These are phyloP conservation scores for Cladosporium sp. DNA, from an alignment of 2,329 filamentous ascomycete species.

Conservation along the genomic window DNA sequence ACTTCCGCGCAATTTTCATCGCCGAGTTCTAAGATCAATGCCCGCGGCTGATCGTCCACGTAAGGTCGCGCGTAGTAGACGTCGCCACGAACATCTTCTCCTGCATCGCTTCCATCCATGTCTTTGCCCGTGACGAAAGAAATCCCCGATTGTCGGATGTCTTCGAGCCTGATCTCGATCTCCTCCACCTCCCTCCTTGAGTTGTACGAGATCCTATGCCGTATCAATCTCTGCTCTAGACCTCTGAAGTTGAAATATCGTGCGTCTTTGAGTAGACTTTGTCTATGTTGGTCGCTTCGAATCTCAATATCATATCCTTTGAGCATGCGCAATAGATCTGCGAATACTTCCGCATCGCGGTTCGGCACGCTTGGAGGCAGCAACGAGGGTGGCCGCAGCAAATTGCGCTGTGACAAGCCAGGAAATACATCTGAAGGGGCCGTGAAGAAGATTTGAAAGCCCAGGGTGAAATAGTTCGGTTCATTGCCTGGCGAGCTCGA, in stretches of 20 bases:
- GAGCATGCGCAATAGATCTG: constrained; percentile 74
- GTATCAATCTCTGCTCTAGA: constrained; percentile 80
- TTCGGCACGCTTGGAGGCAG: constrained; percentile 75
- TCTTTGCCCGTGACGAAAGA: constrained; percentile 59
- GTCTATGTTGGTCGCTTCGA: constrained; percentile 69
- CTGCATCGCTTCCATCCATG: constrained; percentile 20
- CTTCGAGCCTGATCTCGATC: constrained; percentile 74
- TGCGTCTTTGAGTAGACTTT: constrained; percentile 75
- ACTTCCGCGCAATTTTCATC: constrained; percentile 50
- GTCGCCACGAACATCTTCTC: constrained; percentile 41
- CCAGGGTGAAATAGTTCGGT: constrained; percentile 94
- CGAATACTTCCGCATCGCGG: constrained; percentile 77
- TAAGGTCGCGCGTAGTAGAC: constrained; percentile 81
- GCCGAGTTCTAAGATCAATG: constrained; percentile 77
- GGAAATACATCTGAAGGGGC: constrained; percentile 78
- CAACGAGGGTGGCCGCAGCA: constrained; percentile 84
- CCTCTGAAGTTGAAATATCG: constrained; percentile 92
- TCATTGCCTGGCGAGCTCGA: constrained; percentile 71
- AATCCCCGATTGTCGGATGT: constrained; percentile 84
- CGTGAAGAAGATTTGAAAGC: constrained; percentile 83
- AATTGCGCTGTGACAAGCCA: constrained; percentile 69
- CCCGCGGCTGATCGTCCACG: constrained; percentile 68
- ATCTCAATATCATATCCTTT: constrained; percentile 80
- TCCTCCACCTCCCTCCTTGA: constrained; percentile 60
- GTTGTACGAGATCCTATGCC: constrained; percentile 73